phyloP scores from a whole-genome alignment of 1,284 basidiomycete genomes.

The Takashimella koratensis region DNA sequence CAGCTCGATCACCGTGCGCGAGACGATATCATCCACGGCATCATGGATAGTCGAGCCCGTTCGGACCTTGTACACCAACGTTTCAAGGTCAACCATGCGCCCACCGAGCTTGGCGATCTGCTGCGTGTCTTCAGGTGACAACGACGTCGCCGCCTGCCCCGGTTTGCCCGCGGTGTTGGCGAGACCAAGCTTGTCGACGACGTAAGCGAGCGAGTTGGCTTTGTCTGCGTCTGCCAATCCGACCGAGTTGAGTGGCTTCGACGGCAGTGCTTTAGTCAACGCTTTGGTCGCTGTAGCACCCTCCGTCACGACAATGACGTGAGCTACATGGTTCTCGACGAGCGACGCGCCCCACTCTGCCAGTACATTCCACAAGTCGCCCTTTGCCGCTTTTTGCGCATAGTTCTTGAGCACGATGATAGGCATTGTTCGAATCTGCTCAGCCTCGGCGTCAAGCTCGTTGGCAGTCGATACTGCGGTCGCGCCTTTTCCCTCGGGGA shows the following conservation, averaged over 20 bases:
- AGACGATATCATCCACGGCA: conserved; percentile 84
- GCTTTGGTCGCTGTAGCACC: conserved; percentile 82
- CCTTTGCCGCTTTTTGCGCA: conserved; percentile 60
- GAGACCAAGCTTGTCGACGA: conserved; percentile 67
- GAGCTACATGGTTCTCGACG: conserved; percentile 79
- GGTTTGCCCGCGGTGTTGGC: conserved; percentile 50
- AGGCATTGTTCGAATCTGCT: conserved; percentile 64
- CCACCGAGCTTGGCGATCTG: conserved; percentile 75
- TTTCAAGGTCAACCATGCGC: conserved; percentile 60
- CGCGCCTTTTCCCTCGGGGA: conserved; percentile 6
- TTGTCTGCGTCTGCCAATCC: conserved; percentile 80
- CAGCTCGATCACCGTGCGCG: conserved; percentile 72
- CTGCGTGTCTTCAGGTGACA: conserved; percentile 53
- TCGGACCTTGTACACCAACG: conserved; percentile 78
- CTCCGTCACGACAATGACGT: conserved; percentile 87
- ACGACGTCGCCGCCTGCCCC: conserved; percentile 10
- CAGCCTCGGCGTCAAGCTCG: conserved; percentile 44
- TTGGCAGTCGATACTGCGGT: neutral
- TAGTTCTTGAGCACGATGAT: conserved; percentile 83
- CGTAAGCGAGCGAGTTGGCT: conserved; percentile 71
- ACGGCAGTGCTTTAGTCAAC: conserved; percentile 80
- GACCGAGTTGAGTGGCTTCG: conserved; percentile 76
- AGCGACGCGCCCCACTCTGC: conserved; percentile 81
- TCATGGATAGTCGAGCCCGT: conserved; percentile 68
- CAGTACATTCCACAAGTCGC: conserved; percentile 69